Base-by-base conservation (phyloP, 192 early-diverging fungal species). In the Coemansia sp. region DNA sequence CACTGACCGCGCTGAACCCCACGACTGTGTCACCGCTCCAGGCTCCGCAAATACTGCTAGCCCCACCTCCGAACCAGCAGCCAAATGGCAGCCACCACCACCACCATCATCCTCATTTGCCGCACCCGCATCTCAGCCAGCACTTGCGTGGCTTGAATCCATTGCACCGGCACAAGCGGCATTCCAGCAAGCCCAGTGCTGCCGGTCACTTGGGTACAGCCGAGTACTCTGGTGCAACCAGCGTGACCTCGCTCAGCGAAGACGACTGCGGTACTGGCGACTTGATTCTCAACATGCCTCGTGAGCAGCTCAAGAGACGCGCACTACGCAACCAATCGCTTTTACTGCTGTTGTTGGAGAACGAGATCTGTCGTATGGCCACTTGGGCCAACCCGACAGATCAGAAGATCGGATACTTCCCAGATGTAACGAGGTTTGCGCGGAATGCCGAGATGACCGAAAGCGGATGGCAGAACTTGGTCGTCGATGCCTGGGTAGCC, bases 311-410 rank as follows among this genome's bases (percentile, higher is more conserved):
- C 9, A 74, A 70, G 36, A 67, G 69, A 48, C 76, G 77, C 7
- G 66, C 77, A 0, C 71, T 62, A 53, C 70, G 67, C 39, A 71
- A 70, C 70, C 66, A 63, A 34, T 60, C 67, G 63, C 69, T 98
- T 25, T 72, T 99, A 31, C 72, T 94, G 38, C 68, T 99, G 41
- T 85, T 99, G 42, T 70, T 96, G 27, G 96, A 97, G 73, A 93
- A 91, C 67, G 98, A 99, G 74, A 75, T 98, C 55, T 85, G 86
- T 50, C 89, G 94, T 19, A 78, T 95, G 70, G 86, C 88, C 17
- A 89, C 92, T 1, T 98, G 98, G 96, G 82, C 86, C 46, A 90
- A 90, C 46, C 93, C 94, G 1, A 84, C 92, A 6, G 90, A 89
- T 66, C 74, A 79, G 25, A 48, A 62, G 29, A 19, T 74, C 17